These are phyloP conservation scores for Coleophoma eucalyptorum DNA, from an alignment of 2,329 filamentous ascomycete genomes.

Conservation along the genomic window DNA sequence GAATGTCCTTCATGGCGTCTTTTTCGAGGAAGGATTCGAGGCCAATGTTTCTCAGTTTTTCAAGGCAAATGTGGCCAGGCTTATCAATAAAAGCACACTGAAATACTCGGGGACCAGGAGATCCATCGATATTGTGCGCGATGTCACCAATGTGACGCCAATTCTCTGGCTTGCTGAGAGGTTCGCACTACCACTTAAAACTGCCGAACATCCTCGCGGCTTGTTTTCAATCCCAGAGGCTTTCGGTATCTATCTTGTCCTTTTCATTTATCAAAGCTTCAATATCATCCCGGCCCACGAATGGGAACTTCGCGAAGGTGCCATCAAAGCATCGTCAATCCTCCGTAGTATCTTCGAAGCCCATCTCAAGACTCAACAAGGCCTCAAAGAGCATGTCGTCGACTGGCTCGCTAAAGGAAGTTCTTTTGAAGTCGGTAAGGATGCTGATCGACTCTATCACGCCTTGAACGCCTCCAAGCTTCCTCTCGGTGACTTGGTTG, in stretches of 20 bases:
- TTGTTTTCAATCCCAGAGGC: conserved; percentile 40
- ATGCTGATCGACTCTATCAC: conserved; percentile 48
- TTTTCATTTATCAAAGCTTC: conserved; percentile 49
- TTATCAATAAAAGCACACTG: conserved; percentile 43
- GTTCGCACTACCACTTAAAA: conserved; percentile 65
- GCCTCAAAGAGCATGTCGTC: conserved; percentile 35
- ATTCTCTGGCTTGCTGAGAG: conserved; percentile 43
- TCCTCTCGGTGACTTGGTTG: conserved; percentile 42
- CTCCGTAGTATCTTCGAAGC: conserved; percentile 37
- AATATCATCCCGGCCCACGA: conserved; percentile 45
- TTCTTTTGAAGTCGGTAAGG: conserved; percentile 42
- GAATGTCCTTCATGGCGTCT: conserved; percentile 38
- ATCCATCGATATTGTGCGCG: conserved; percentile 53
- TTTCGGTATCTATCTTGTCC: conserved; percentile 38
- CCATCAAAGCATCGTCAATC: conserved; percentile 32
- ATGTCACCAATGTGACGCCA: conserved; percentile 63
- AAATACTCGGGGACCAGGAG: conserved; percentile 35
- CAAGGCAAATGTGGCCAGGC: conserved; percentile 34
- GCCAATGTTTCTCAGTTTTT: conserved; percentile 38
- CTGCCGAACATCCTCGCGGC: conserved; percentile 53
- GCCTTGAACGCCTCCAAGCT: conserved; percentile 40
- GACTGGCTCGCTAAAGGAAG: conserved; percentile 44
- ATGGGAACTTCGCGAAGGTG: conserved; percentile 42
- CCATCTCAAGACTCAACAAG: conserved; percentile 41
- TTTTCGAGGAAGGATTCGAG: conserved; percentile 39